Percentiles rank a stretch among this genome's conserved stretches.
Conservation (phyloP, 2,329 filamentous ascomycete genomes). For the Macrophomina pseudophaseolina region DNA sequence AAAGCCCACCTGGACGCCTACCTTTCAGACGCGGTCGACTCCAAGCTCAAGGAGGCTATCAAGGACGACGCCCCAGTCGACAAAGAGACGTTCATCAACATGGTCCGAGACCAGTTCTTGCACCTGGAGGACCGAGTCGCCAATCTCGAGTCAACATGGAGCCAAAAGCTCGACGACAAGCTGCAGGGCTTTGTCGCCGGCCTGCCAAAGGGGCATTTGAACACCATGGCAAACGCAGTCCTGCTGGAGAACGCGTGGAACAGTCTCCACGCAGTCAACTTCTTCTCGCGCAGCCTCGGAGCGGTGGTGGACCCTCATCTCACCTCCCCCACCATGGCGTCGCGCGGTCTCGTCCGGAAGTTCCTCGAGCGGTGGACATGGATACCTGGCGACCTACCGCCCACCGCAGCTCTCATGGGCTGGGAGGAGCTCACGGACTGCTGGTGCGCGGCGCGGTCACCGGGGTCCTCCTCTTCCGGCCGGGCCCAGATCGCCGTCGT, state of each 20-base stretch:
- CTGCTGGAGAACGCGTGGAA: slow-evolving; percentile 36
- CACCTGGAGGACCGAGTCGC: background rate
- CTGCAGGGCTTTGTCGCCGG: background rate
- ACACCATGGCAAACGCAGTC: slow-evolving; percentile 7
- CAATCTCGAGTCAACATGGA: slow-evolving; percentile 9
- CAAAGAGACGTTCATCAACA: slow-evolving; percentile 30
- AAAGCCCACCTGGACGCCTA: slow-evolving; percentile 46
- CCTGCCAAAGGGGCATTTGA: slow-evolving; percentile 5
- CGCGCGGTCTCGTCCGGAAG: slow-evolving; percentile 24
- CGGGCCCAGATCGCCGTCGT: slow-evolving; percentile 69
- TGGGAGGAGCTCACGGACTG: slow-evolving; percentile 87
- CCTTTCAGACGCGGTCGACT: slow-evolving; percentile 8
- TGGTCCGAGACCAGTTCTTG: slow-evolving; percentile 1
- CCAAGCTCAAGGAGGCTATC: slow-evolving; percentile 40
- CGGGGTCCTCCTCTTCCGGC: slow-evolving; percentile 44
- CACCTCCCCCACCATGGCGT: slow-evolving; percentile 63
- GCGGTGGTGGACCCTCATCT: slow-evolving; percentile 65
- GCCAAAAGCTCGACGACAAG: background rate
- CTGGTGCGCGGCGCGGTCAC: slow-evolving; percentile 69
- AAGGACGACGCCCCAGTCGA: slow-evolving; percentile 33
- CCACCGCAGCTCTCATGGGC: slow-evolving; percentile 63
- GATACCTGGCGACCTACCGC: slow-evolving; percentile 37
- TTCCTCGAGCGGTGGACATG: slow-evolving; percentile 7
- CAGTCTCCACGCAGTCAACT: slow-evolving; percentile 65
- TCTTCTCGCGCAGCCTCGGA: slow-evolving; percentile 69